A percentile compares a stretch with the other conserved stretches of the same genome.
These are phyloP conservation scores for Penicillium occitanis DNA, from an alignment of 2,329 filamentous ascomycete genomes.

Conservation along the genomic window DNA sequence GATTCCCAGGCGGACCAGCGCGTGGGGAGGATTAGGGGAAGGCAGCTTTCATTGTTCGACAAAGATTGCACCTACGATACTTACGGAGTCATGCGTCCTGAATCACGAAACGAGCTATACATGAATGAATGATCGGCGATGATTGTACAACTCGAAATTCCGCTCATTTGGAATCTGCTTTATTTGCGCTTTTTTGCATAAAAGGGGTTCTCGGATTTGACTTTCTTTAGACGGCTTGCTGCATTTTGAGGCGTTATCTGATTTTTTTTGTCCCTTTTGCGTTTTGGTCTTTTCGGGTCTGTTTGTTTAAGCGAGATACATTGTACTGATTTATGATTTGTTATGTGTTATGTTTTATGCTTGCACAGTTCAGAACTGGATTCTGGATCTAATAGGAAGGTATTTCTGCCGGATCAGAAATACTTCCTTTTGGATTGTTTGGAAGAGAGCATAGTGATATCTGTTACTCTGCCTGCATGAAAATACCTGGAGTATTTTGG, in stretches of 20 bases:
- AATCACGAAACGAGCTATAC: constrained; percentile 18
- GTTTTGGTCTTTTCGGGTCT: background rate
- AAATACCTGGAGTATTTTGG: constrained; percentile 9
- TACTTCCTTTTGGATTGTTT: background rate
- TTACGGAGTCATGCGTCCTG: constrained; percentile 17
- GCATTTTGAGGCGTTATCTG: constrained; percentile 21
- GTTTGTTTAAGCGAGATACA: constrained; percentile 15
- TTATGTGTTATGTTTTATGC: constrained; percentile 10
- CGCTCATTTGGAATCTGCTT: constrained; percentile 8
- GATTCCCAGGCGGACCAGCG: constrained; percentile 15
- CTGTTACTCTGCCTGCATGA: background rate
- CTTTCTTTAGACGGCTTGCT: constrained; percentile 21
- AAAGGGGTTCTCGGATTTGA: constrained; percentile 14
- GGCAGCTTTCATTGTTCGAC: background rate
- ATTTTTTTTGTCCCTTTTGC: background rate
- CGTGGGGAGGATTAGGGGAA: constrained; percentile 17
- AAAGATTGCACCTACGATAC: constrained; percentile 10
- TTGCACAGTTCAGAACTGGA: constrained; percentile 8
- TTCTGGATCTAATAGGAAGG: background rate
- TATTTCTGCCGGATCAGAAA: constrained; percentile 9
- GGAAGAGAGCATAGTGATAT: background rate
- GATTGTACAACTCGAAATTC: constrained; percentile 13
- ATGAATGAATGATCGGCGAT: constrained; percentile 13
- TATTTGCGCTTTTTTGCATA: constrained; percentile 13
- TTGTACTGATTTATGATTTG: constrained; percentile 13